Evolutionary conservation across 2,329 filamentous ascomycete species (phyloP).

Genomic region (Zopfia rhizophila): DNA sequence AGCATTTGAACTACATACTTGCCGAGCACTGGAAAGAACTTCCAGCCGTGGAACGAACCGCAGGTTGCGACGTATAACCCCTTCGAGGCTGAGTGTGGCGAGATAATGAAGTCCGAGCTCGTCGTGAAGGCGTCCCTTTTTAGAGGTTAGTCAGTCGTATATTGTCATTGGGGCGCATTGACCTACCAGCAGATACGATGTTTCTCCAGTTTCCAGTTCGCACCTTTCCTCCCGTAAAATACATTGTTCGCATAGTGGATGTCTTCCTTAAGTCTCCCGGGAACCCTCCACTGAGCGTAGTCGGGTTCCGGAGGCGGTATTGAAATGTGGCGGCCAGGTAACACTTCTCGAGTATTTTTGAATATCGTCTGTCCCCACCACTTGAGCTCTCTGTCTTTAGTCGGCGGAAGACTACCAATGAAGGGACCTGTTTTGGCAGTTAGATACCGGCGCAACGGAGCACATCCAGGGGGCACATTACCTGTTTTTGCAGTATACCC

Average conservation of each 20-base stretch:
- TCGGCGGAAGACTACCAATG: slow-evolving; percentile 45
- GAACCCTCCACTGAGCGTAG: slow-evolving; percentile 72
- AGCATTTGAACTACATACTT: slow-evolving; percentile 64
- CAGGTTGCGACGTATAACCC: slow-evolving; percentile 68
- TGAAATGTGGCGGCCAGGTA: slow-evolving; percentile 65
- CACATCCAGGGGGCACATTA: background rate
- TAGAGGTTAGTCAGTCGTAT: slow-evolving; percentile 33
- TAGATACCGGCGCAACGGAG: background rate
- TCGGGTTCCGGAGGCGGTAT: slow-evolving; percentile 66
- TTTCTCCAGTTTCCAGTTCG: slow-evolving; percentile 68
- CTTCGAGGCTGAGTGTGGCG: slow-evolving; percentile 59
- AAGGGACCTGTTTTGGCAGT: slow-evolving; percentile 34
- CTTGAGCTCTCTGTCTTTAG: slow-evolving; percentile 46
- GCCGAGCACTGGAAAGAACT: slow-evolving; percentile 68
- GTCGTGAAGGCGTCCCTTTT: slow-evolving; percentile 71
- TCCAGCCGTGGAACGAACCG: slow-evolving; percentile 70
- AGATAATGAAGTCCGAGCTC: slow-evolving; percentile 66
- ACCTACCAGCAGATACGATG: slow-evolving; percentile 73
- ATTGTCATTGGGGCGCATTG: background rate
- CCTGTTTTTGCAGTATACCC: slow-evolving; percentile 38
- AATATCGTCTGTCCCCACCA: slow-evolving; percentile 50
- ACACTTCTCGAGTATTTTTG: slow-evolving; percentile 44
- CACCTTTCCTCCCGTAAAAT: slow-evolving; percentile 68
- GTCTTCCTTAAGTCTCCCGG: slow-evolving; percentile 66
- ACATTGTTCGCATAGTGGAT: slow-evolving; percentile 66